Percentiles rank a stretch among this genome's conserved stretches.
Conservation (phyloP, 805 yeast genomes). For the Myxozyma mucilagina region DNA sequence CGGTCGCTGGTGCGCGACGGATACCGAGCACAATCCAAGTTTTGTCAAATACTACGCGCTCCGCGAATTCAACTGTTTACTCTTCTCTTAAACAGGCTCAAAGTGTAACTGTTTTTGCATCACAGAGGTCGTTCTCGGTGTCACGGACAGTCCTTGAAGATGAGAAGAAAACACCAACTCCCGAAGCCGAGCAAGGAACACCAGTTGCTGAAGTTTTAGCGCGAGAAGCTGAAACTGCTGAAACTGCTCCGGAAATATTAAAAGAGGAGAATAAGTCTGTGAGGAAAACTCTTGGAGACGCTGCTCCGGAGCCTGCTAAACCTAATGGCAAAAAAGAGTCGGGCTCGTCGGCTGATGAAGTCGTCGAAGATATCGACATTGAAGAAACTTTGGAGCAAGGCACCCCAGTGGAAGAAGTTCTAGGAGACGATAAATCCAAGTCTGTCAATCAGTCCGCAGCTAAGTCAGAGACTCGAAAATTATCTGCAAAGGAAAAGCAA, state of each 20-base stretch:
- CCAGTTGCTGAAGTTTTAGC: constrained; percentile 31
- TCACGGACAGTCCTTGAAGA: neutral
- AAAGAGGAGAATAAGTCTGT: constrained; percentile 16
- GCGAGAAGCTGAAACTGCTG: constrained; percentile 26
- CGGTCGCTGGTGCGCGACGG: constrained; percentile 7
- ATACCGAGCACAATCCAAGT: neutral
- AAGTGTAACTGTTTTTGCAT: neutral
- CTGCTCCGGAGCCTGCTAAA: neutral
- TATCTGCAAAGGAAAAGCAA: too few species aligned
- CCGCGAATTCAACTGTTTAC: neutral
- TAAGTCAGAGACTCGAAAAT: too few species aligned
- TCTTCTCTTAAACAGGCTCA: neutral
- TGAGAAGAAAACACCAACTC: constrained; percentile 8
- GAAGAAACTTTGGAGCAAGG: neutral
- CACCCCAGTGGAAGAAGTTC: constrained; percentile 7
- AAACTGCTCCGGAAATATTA: constrained; percentile 28
- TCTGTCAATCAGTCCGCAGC: too few species aligned
- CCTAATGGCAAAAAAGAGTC: neutral
- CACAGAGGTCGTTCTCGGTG: neutral
- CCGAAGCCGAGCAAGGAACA: constrained; percentile 32
- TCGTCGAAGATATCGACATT: constrained; percentile 2
- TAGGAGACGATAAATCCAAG: neutral
- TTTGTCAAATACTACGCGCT: neutral
- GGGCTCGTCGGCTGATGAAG: neutral
- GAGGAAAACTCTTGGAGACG: constrained; percentile 2